These are phyloP conservation scores for Alisma plantagoaquatica DNA, from an alignment of 106 monocot species.

Conservation along the genomic window DNA sequence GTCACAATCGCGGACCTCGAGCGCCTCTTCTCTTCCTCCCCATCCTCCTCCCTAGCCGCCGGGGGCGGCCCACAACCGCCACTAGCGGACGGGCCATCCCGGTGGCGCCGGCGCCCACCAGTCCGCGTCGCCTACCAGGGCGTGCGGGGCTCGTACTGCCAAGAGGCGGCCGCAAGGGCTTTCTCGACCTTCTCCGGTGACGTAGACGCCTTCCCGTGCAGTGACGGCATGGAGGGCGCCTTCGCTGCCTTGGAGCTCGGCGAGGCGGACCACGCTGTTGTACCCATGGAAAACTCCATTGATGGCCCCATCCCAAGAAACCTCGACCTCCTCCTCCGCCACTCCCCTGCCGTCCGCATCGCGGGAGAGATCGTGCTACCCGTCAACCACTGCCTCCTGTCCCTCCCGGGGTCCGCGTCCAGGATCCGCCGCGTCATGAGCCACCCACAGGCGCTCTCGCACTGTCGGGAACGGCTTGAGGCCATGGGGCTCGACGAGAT, in stretches of 20 bases:
- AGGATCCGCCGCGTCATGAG: slow-evolving; percentile 38
- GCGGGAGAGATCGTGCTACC: slow-evolving; percentile 55
- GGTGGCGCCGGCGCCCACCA: slow-evolving; percentile 10
- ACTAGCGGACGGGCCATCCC: background rate
- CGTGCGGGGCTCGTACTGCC: slow-evolving; percentile 55
- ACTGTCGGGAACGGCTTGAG: slow-evolving; percentile 30
- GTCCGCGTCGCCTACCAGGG: slow-evolving; percentile 72
- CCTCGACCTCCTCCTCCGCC: slow-evolving; percentile 59
- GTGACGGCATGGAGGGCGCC: slow-evolving; percentile 38
- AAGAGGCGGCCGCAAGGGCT: slow-evolving; percentile 48
- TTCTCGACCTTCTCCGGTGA: slow-evolving; percentile 23
- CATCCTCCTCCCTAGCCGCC: background rate
- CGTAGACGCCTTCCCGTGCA: slow-evolving; percentile 21
- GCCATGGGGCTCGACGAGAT: slow-evolving; percentile 21
- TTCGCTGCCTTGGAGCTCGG: slow-evolving; percentile 37
- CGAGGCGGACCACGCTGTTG: slow-evolving; percentile 54
- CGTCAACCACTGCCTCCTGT: slow-evolving; percentile 62
- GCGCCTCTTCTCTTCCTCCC: slow-evolving; percentile 23
- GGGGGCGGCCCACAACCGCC: slow-evolving; percentile 1
- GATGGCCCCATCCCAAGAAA: slow-evolving; percentile 61
- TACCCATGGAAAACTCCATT: slow-evolving; percentile 63
- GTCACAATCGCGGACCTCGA: slow-evolving; percentile 33
- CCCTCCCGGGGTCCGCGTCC: slow-evolving; percentile 6
- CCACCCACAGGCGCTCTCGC: slow-evolving; percentile 59
- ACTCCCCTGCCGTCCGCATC: slow-evolving; percentile 28